These are phyloP conservation scores for Inga leiocalycina DNA, from an alignment of 306 rosid genomes.

Conservation along the genomic window DNA sequence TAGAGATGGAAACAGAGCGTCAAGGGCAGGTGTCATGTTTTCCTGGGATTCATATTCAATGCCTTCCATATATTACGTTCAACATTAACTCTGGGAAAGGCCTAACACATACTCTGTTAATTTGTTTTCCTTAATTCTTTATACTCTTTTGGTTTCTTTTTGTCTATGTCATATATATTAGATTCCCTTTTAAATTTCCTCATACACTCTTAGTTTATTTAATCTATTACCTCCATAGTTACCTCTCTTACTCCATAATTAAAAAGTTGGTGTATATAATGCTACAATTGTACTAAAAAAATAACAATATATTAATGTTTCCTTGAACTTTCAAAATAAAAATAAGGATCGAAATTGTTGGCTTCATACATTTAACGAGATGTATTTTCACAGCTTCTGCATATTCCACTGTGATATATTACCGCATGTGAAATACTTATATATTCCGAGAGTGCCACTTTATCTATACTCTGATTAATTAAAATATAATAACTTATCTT, in stretches of 20 bases:
- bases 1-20: constrained; percentile 25
- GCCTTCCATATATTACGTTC: constrained; percentile 9
- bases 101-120: constrained; percentile 30
- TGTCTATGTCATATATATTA: not conserved
- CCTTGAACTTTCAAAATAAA: not conserved
- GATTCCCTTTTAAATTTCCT: not conserved
- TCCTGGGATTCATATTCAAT: constrained; percentile 32
- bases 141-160: not conserved
- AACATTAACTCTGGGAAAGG: constrained; percentile 32
- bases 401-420: not conserved
- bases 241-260: not conserved
- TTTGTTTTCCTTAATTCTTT: constrained; percentile 42
- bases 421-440: too few relatives aligned
- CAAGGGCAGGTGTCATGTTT: constrained; percentile 39
- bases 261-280: not conserved
- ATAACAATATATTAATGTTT: not conserved
- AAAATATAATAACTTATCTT: too few relatives aligned
- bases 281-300: not conserved
- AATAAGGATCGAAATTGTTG: constrained; percentile 28
- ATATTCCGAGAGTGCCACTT: too few relatives aligned
- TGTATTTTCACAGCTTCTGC: constrained; percentile 14
- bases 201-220: too few relatives aligned
- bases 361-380: constrained; percentile 47
- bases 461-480: too few relatives aligned
- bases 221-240: not conserved